Evolutionary conservation across 2,329 filamentous ascomycete species (phyloP).

Genomic region (Pleurostoma richardsiae): DNA sequence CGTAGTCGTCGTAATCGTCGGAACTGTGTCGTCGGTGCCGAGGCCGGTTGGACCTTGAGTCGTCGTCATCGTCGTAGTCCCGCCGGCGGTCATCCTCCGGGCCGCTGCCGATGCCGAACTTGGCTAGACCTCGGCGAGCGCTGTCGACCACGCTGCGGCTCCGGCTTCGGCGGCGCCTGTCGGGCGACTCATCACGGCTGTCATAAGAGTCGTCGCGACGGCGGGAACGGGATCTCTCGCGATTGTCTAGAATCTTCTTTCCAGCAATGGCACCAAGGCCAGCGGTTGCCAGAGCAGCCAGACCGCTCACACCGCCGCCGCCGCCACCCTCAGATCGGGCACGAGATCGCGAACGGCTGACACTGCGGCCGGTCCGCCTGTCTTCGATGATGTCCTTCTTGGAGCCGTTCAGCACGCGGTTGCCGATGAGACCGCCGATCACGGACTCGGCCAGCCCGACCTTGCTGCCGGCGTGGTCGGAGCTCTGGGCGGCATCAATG

Average conservation of each 20-base stretch:
- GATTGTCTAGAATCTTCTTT: slow-evolving; percentile 50
- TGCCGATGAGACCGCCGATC: slow-evolving; percentile 81
- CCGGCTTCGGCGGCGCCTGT: slow-evolving; percentile 41
- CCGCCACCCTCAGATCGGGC: slow-evolving; percentile 47
- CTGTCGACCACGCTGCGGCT: slow-evolving; percentile 63
- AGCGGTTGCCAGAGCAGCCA: slow-evolving; percentile 60
- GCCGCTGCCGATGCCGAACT: slow-evolving; percentile 52
- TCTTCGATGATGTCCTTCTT: slow-evolving; percentile 61
- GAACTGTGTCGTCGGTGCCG: slow-evolving; percentile 19
- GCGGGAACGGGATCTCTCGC: slow-evolving; percentile 46
- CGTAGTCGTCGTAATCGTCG: slow-evolving; percentile 39
- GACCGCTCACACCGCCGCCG: slow-evolving; percentile 40
- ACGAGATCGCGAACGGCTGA: slow-evolving; percentile 66
- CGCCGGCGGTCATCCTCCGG: slow-evolving; percentile 26
- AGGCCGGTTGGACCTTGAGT: slow-evolving; percentile 12
- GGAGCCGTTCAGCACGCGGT: slow-evolving; percentile 78
- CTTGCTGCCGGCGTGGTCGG: slow-evolving; percentile 71
- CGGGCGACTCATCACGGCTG: slow-evolving; percentile 33
- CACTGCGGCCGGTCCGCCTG: slow-evolving; percentile 54
- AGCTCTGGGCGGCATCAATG: slow-evolving; percentile 72
- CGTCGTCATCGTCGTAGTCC: slow-evolving; percentile 25
- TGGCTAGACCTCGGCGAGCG: slow-evolving; percentile 56
- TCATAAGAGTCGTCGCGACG: slow-evolving; percentile 41
- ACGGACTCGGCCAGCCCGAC: slow-evolving; percentile 82
- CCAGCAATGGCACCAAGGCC: slow-evolving; percentile 55